Percentiles rank a stretch among this genome's conserved stretches.
Conservation (phyloP, 1,284 basidiomycete genomes). For the Leccinum fallax region DNA sequence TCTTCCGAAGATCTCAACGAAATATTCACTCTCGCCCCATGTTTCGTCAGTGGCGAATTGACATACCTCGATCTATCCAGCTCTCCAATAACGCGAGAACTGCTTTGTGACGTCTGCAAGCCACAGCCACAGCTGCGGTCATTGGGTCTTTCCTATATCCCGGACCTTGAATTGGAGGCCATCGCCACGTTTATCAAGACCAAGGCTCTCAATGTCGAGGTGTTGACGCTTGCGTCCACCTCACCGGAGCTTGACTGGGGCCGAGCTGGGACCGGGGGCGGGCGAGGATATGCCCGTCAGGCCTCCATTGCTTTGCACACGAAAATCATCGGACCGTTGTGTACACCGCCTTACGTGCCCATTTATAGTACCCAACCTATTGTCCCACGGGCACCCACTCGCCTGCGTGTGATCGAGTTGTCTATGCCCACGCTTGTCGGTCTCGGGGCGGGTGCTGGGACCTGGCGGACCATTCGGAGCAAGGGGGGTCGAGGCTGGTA, state of each 20-base stretch:
- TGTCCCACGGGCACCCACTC: constrained; percentile 60
- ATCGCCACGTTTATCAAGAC: constrained; percentile 72
- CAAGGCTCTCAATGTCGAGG: constrained; percentile 80
- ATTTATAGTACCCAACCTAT: constrained; percentile 39
- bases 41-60: constrained; percentile 76
- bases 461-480: constrained; percentile 88
- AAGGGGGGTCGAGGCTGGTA: constrained; percentile 97
- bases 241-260: constrained; percentile 73
- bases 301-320: constrained; percentile 67
- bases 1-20: constrained; percentile 66
- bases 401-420: constrained; percentile 88
- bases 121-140: constrained; percentile 82
- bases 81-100: constrained; percentile 66
- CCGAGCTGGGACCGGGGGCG: constrained; percentile 36
- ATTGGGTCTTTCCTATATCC: constrained; percentile 86
- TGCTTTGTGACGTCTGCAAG: constrained; percentile 60
- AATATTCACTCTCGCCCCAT: constrained; percentile 78
- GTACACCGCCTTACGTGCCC: constrained; percentile 77
- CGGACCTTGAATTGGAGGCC: constrained; percentile 65
- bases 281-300: constrained; percentile 49
- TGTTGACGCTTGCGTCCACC: constrained; percentile 82
- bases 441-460: constrained; percentile 74
- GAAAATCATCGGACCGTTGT: constrained; percentile 76
- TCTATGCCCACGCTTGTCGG: constrained; percentile 72
- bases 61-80: constrained; percentile 92